Conservation (phyloP, 78 protist genomes). For the Diacronema lutheri region DNA sequence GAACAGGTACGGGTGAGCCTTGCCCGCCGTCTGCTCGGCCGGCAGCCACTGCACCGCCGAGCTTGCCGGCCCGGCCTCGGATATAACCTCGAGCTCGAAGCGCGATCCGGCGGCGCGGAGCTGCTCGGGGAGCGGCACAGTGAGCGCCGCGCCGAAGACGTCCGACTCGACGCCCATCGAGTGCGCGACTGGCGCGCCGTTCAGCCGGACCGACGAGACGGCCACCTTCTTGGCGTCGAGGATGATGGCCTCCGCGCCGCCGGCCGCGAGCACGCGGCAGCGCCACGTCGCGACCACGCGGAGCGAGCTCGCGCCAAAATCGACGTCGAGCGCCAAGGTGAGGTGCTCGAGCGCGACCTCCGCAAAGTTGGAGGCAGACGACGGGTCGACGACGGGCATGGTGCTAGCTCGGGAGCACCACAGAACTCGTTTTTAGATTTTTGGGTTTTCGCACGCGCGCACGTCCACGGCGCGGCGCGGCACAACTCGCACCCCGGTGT, state of each 20-base stretch:
- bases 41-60: constrained; percentile 39
- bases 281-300: neutral
- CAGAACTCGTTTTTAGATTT: no score
- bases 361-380: neutral
- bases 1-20: constrained; percentile 46
- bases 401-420: no score
- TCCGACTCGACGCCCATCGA: neutral
- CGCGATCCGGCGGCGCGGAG: neutral
- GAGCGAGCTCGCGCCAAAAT: neutral
- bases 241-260: neutral
- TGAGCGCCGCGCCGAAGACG: neutral
- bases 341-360: neutral
- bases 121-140: neutral
- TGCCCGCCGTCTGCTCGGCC: constrained; percentile 37
- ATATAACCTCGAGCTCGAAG: neutral
- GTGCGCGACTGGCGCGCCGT: neutral
- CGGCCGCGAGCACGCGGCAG: neutral
- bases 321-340: neutral
- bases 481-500: no score
- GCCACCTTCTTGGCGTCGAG: neutral
- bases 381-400: no score
- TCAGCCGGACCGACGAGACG: neutral
- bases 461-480: no score
- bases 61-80: neutral
- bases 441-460: no score